Evolutionary conservation across 2,329 filamentous ascomycete genomes (phyloP).

Genomic region (Calonectria pseudoturangicola): DNA sequence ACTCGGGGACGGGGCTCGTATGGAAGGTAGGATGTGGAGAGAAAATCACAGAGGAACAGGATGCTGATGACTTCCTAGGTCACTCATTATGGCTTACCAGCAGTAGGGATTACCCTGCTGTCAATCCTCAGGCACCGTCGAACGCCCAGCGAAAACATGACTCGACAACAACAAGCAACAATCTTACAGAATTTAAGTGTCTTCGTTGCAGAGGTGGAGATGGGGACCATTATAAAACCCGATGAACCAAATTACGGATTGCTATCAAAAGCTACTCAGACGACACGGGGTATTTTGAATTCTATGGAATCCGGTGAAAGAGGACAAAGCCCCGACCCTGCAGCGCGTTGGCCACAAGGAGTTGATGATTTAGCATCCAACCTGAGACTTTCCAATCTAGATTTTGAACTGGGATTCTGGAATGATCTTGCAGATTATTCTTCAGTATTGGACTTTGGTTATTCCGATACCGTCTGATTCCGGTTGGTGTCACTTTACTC

Average conservation of each 20-base stretch:
- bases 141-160: neutral
- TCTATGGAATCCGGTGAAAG: neutral
- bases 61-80: slow-evolving; percentile 19
- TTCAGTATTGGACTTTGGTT: neutral
- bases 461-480: neutral
- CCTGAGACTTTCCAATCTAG: neutral
- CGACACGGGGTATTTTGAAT: slow-evolving; percentile 20
- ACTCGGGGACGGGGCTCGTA: slow-evolving; percentile 36
- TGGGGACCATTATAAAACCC: slow-evolving; percentile 31
- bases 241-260: slow-evolving; percentile 41
- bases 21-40: slow-evolving; percentile 36
- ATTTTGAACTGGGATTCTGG: neutral
- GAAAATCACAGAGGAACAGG: neutral
- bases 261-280: slow-evolving; percentile 33
- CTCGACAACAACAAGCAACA: slow-evolving; percentile 6
- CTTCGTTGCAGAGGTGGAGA: slow-evolving; percentile 37
- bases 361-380: neutral
- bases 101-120: slow-evolving; percentile 35
- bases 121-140: slow-evolving; percentile 20
- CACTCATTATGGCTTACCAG: slow-evolving; percentile 40
- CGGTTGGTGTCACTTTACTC: neutral
- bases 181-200: slow-evolving; percentile 39
- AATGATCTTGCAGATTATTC: slow-evolving; percentile 3
- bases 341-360: neutral
- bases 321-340: neutral